Evolutionary conservation across 2,329 filamentous ascomycete genomes (phyloP).

Genomic region (Fonsecaea nubica): DNA sequence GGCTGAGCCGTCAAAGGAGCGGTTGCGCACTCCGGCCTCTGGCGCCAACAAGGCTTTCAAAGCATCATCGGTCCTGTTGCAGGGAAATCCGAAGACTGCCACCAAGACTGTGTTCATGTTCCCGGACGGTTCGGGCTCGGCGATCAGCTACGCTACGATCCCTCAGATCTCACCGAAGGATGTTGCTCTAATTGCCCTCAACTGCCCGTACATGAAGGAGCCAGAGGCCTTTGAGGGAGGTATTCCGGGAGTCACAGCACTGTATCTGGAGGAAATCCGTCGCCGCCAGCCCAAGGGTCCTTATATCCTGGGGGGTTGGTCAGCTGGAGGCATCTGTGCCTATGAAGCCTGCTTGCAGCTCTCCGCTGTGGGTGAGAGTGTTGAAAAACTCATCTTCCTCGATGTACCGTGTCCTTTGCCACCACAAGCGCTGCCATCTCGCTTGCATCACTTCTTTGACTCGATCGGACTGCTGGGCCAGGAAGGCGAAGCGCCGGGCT

Average conservation of each 20-base stretch:
- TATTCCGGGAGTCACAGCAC: constrained; percentile 48
- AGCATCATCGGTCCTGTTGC: constrained; percentile 40
- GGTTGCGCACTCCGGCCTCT: neutral
- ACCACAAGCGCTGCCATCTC: constrained; percentile 6
- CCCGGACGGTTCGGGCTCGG: constrained; percentile 53
- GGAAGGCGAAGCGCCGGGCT: constrained; percentile 13
- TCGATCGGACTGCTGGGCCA: constrained; percentile 1
- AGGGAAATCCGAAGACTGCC: constrained; percentile 49
- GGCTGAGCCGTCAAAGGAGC: neutral
- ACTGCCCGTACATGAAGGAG: constrained; percentile 44
- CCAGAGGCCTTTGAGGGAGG: constrained; percentile 49
- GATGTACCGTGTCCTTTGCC: constrained; percentile 69
- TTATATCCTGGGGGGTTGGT: constrained; percentile 75
- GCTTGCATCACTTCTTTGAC: constrained; percentile 11
- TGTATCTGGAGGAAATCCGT: constrained; percentile 43
- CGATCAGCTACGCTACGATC: constrained; percentile 47
- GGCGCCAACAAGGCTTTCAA: constrained; percentile 10
- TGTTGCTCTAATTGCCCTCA: constrained; percentile 46
- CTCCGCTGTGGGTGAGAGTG: constrained; percentile 61
- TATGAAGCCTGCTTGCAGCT: constrained; percentile 71
- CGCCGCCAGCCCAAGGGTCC: constrained; percentile 60
- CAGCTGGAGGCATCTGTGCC: constrained; percentile 75
- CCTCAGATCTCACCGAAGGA: constrained; percentile 13
- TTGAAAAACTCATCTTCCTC: constrained; percentile 68
- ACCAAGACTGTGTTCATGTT: constrained; percentile 49